Base-by-base conservation (phyloP, 768 basidiomycete genomes). In the Auriculariales sp. region DNA sequence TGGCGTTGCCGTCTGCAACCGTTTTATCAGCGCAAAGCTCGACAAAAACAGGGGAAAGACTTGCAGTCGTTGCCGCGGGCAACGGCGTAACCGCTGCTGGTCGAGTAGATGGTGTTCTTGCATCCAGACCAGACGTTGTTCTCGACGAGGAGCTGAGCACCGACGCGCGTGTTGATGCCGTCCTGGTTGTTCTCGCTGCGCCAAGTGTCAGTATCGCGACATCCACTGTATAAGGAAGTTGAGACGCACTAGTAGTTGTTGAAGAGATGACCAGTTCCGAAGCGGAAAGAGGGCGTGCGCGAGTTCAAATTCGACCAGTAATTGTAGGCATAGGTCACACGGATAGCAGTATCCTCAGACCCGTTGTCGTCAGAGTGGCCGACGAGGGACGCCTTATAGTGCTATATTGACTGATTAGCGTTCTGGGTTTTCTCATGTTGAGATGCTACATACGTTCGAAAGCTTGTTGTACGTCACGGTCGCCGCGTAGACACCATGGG, bases 301-400 rank as follows among this genome's bases (percentile, higher is more conserved):
- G 54, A 55, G 31, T 51, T 51, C 34, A 55, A 28, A 31, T 53
- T 53, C 12, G 19, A 28, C 54, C 54, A 56, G 47, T 64, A 65
- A 65, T 73, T 73, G 57, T 58, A 56, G 52, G 69, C 71, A 49
- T 63, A 60, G 49, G 69, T 71, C 53, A 71, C 70, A 19, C 68
- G 68, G 49, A 70, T 70, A 33, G 59, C 51, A n/a, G 58, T 62
- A 55, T 68, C n/a, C 53, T 69, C 63, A 28, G 63, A 59, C 19
- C 65, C 64, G 49, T 71, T 69, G 60, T 53, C 66, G 57, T 71
- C 69, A 25, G 66, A 68, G 61, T 71, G 69, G 4, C 69, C 69
- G 46, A 71, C 59, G 36, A 74, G 67, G 15, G 65, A 67, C 22
- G 55, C 66, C 54, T 74, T 73, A 66, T 67, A 73, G 64, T 74